Evolutionary conservation across 306 rosid genomes (phyloP).

Genomic region (Argentina anserina): DNA sequence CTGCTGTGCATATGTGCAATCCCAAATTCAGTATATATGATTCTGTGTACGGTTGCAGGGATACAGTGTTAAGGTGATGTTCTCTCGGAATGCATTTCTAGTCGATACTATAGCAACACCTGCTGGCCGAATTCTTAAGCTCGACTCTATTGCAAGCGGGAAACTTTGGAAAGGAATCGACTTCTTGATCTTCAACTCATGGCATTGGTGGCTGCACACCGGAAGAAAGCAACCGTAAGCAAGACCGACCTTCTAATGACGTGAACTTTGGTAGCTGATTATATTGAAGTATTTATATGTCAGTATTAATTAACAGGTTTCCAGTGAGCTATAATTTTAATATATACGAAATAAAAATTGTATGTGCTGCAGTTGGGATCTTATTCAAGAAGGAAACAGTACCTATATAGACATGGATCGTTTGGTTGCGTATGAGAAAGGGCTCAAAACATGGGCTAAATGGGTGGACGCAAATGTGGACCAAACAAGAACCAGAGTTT

Average conservation of each 20-base stretch:
- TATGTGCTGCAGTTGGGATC: constrained; percentile 56
- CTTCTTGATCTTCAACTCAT: constrained; percentile 41
- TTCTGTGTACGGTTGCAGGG: constrained; percentile 15
- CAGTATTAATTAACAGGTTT: neutral
- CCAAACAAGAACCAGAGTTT: constrained; percentile 41
- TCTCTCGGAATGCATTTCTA: constrained; percentile 38
- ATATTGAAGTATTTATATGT: neutral
- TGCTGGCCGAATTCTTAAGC: constrained; percentile 31
- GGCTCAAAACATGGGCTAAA: constrained; percentile 64
- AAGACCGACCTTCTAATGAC: neutral
- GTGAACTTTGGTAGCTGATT: neutral
- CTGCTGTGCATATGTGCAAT: neutral
- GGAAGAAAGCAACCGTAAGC: constrained; percentile 52
- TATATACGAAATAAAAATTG: neutral
- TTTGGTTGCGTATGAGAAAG: constrained; percentile 64
- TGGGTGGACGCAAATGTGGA: constrained; percentile 58
- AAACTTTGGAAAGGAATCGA: constrained; percentile 30
- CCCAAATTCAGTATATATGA: neutral
- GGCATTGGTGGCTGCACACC: constrained; percentile 53
- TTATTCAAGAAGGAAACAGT: constrained; percentile 36
- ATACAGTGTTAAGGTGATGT: constrained; percentile 26
- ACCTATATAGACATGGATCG: constrained; percentile 60
- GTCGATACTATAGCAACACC: constrained; percentile 32
- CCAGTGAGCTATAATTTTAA: neutral
- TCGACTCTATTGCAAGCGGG: constrained; percentile 32